Base-by-base conservation (phyloP, 2,329 filamentous ascomycete genomes). In the Cladosporium sp. region DNA sequence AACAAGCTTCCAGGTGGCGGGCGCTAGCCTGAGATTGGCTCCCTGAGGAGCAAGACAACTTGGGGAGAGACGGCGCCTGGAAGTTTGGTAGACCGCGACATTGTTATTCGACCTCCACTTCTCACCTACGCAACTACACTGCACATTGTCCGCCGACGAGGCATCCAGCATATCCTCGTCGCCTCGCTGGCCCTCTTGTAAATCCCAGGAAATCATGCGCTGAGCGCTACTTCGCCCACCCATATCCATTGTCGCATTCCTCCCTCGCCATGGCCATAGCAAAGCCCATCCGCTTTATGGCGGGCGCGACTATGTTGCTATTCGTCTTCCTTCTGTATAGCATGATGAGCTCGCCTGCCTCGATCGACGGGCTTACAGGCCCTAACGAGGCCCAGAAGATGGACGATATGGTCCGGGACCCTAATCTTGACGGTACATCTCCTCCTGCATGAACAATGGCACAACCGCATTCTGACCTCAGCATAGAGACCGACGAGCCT, bases 251-350 rank as follows among this genome's bases (percentile, higher is more conserved):
- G 22, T 27, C 22, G 22, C 22, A 27, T 27, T 27, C 22, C 46
- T 13, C 41, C 25, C 36, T 29, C 51, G 79, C 60, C 58, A 95
- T 95, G 90, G 88, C 86, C 63, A 77, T 95, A 66, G 88, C 89
- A 65, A 84, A 85, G 74, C 88, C 89, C 51, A 85, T 95, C 66
- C 84, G 91, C 71, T 82, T 86, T 63, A 75, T 95, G 65, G 85
- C 82, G 59, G 78, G 86, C 57, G 75, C 82, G 55, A 87, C 85
- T 56, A 72, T 88, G 60, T 69, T 86, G 54, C 73, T 94, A 57
- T 86, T 88, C 75, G 76, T 87, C 55, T 90, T 91, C 69, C 82
- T 95, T 62, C 70, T 94, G 57, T 85, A 87, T 59, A 85, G 88
- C 63, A 75, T 93, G 61, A 82, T 86, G 67, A 69, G 71, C 32